Evolutionary conservation across 163 green algal genomes (phyloP), one percentile per base, ranked within the genome.

Genomic region (Scenedesmus sp.): DNA sequence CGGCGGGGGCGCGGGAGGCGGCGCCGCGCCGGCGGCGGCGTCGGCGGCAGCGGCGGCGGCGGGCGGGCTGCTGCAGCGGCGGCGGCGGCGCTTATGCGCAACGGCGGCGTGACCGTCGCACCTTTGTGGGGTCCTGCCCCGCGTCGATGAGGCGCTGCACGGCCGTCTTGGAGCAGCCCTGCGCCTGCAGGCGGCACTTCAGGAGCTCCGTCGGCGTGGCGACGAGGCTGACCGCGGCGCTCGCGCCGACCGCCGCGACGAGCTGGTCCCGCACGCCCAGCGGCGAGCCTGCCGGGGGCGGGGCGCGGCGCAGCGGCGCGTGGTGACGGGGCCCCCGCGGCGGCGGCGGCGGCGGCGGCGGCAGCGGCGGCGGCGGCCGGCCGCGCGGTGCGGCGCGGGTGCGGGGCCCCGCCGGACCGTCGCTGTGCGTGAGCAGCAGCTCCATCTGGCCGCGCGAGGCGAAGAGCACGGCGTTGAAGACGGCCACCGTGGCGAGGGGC

Each of bases 171-270:
- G 36, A 13, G 56, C 67, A 70, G 63, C 88, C 74, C 78, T 89
- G 82, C n/a, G 80, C 78, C 72, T 95, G 91, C 44, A 96, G 75
- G 45, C 92, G 71, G 85, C 92, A 96, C 79, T 96, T 96, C 60
- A 97, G 76, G 33, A 97, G 89, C 82, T 96, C 92, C n/a, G 92
- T 96, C 6, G 92, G 92, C 57, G 84, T 93, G 18, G 92, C 92
- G 47, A 96, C 69, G 39, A 97, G 82, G 39, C 81, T 85, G n/a
- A 91, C 92, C 1, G 91, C 90, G 34, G 90, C 53, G 18, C 89
- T 91, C 2, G 92, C 92, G 0, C 84, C 82, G 0, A 73, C 62
- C 1, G 92, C 88, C 2, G 87, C 87, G 13, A 93, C 29, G 6
- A 85, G 45, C 53, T 93, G 79, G 70, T 96, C 88, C 0, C 53